Evolutionary conservation across 2,329 filamentous ascomycete genomes (phyloP), one percentile per base, ranked within the genome.

Genomic region (Neospermospora avenae): DNA sequence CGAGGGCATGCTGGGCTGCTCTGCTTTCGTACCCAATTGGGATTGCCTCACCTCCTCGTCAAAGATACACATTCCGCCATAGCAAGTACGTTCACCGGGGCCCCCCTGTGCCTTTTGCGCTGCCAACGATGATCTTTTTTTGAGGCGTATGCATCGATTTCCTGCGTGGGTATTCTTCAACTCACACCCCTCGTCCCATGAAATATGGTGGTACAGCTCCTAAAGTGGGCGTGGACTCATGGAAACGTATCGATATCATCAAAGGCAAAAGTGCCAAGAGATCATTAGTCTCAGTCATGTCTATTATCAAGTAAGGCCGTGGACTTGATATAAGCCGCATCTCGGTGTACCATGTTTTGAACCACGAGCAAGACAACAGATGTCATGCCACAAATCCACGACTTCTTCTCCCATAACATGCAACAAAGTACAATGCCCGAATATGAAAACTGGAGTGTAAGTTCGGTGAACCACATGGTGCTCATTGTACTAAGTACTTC

Each of bases 251-350:
- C 24, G 2, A 31, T 31, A n/a, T 39, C n/a, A 48, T 5, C 28
- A 51, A 57, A 48, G 55, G 44, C 31, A 49, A 57, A 57, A 41
- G 11, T 48, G 44, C 55, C 55, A 41, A 57, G 55, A 49, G 37
- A 16, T 31, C 34, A 20, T 41, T 37, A 34, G 31, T 57, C 28
- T 31, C 31, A 46, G 39, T 25, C 39, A 51, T 44, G 42, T 18
- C 39, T 24, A n/a, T 8, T 2, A 48, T 24, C 24, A 18, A 46
- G 18, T 31, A 25, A 24, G 37, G 41, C 34, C 20, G 34, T n/a
- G 25, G 22, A 37, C 55, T 49, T 45, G 42, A 56, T 51, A 51
- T 51, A 51, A 51, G 48, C 48, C 48, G 31, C 48, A 51, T 39
- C 42, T 57, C 35, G 42, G 24, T 20, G 31, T 42, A 31, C 37